Percentiles rank a stretch among this genome's conserved stretches.
Evolutionary conservation across 2,329 filamentous ascomycete genomes (phyloP).

Genomic region (Fusarium austroafricanum): DNA sequence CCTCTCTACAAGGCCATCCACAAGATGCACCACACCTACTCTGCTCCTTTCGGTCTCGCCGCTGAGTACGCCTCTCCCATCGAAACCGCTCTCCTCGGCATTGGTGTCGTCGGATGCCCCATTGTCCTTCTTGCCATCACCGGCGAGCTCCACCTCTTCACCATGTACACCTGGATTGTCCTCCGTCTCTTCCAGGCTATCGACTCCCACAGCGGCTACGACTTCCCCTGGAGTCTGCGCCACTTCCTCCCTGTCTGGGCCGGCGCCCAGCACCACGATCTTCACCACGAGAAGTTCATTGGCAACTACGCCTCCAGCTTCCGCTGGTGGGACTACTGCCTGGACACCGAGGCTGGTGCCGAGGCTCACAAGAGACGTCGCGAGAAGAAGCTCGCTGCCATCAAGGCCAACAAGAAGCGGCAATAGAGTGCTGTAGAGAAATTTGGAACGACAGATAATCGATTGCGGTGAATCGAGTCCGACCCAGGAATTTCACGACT

Average conservation of each 20-base stretch:
- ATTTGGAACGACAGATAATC: constrained; percentile 19
- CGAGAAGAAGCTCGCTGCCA: constrained; percentile 76
- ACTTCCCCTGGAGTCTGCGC: constrained; percentile 97
- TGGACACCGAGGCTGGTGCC: constrained; percentile 93
- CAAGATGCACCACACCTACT: constrained; percentile 99
- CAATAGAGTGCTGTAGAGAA: constrained; percentile 59
- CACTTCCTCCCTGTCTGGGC: constrained; percentile 99
- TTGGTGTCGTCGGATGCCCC: constrained; percentile 85
- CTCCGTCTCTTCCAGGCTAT: constrained; percentile 96
- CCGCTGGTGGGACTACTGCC: constrained; percentile 96
- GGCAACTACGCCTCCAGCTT: constrained; percentile 99
- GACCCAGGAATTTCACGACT: constrained; percentile 16
- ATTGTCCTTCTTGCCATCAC: constrained; percentile 87
- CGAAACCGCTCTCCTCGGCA: constrained; percentile 92
- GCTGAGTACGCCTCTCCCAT: constrained; percentile 98
- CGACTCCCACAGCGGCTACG: constrained; percentile 96
- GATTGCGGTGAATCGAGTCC: constrained; percentile 44
- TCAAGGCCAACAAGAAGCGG: constrained; percentile 77
- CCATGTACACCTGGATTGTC: constrained; percentile 98
- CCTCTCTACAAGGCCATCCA: constrained; percentile 96
- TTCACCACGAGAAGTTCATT: constrained; percentile 98
- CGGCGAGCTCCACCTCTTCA: constrained; percentile 90
- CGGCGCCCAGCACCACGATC: constrained; percentile 94
- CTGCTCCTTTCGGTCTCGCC: constrained; percentile 93
- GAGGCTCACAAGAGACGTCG: constrained; percentile 87